These are phyloP conservation scores for Aspergillus ruber DNA, from an alignment of 2,329 filamentous ascomycete species.

Conservation along the genomic window DNA sequence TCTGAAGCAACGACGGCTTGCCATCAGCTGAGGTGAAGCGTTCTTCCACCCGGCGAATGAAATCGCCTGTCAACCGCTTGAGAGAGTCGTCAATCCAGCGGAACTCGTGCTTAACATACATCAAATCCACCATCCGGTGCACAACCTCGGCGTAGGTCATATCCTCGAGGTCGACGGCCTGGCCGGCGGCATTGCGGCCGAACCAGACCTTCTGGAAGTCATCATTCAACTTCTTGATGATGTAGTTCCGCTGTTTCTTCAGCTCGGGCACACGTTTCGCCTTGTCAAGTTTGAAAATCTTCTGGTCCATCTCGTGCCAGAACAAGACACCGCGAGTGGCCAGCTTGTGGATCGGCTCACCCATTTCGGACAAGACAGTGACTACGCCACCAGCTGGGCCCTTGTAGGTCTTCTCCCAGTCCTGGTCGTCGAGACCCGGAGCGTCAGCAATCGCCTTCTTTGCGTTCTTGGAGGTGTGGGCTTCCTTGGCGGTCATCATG, in stretches of 20 bases:
- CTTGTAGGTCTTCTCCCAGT: conserved; percentile 94
- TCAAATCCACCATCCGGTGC: conserved; percentile 77
- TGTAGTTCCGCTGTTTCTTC: conserved; percentile 81
- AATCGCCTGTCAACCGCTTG: conserved; percentile 79
- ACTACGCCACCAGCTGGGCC: conserved; percentile 87
- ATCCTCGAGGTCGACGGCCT: conserved; percentile 82
- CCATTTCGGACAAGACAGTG: conserved; percentile 97
- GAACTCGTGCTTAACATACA: conserved; percentile 84
- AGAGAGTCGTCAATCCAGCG: conserved; percentile 89
- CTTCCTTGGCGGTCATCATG: conserved; percentile 91
- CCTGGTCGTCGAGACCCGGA: conserved; percentile 68
- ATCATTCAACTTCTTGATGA: conserved; percentile 91
- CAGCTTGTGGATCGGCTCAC: conserved; percentile 97
- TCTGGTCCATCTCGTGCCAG: conserved; percentile 98
- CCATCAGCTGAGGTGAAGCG: conserved; percentile 72
- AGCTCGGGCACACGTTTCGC: conserved; percentile 84
- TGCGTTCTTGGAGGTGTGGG: conserved; percentile 75
- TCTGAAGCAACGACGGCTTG: conserved; percentile 78
- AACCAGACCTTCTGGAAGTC: conserved; percentile 99
- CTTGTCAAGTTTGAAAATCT: conserved; percentile 94
- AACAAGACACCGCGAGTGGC: conserved; percentile 92
- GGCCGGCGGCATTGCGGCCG: conserved; percentile 70
- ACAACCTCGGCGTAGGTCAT: conserved; percentile 93
- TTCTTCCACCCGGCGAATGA: conserved; percentile 94
- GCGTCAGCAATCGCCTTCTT: conserved; percentile 89